Evolutionary conservation across 129 eudicot species (phyloP), one percentile per base, ranked within the genome.

Genomic region (Chrysanthemum seticuspe): DNA sequence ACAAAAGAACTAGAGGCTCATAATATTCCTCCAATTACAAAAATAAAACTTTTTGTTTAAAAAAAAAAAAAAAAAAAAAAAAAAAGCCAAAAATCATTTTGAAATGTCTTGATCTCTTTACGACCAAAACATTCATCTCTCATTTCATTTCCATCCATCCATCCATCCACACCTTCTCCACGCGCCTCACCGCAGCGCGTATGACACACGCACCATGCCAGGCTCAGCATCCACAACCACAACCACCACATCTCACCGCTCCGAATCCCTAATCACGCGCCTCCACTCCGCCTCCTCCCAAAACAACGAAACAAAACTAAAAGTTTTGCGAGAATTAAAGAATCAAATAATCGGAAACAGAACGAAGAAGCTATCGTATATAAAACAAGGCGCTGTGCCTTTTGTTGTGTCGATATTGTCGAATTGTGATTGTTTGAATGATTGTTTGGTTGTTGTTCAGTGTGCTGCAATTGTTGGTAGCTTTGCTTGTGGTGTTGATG

Each of bases 341-440:
- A 94, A 94, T 68, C 94, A 90, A 70, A 94, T 94, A 1, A 94
- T 94, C 13, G 99, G 99, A 34, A 94, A 94, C 67, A 89, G 91
- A 2, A 94, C 99, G 5, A 90, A 88, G 59, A 94, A 94, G 78
- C 81, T 90, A 11, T 80, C 87, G 8, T 94, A 81, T 75, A 77
- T 90, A 77, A 90, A 88, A 77, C 90, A 90, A 29, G 97, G 92
- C 27, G 99, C 97, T 11, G 97, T 90, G 16, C 93, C 96, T 8
- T 83, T 59, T 73, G 90, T 89, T 68, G 95, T 89, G n/a, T 73
- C 79, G 0, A 69, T 90, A 51, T 87, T 92, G 51, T 83, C 94
- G 10, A 40, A 6, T 40, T 40, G 10, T 40, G 10, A 7, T 40
- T 40, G 10, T 34, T 0, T 34, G 10, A 40, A 40, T 40, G 47